phyloP scores from a whole-genome alignment of 2,329 filamentous ascomycete species.

The Pseudocercospora eumusae region DNA sequence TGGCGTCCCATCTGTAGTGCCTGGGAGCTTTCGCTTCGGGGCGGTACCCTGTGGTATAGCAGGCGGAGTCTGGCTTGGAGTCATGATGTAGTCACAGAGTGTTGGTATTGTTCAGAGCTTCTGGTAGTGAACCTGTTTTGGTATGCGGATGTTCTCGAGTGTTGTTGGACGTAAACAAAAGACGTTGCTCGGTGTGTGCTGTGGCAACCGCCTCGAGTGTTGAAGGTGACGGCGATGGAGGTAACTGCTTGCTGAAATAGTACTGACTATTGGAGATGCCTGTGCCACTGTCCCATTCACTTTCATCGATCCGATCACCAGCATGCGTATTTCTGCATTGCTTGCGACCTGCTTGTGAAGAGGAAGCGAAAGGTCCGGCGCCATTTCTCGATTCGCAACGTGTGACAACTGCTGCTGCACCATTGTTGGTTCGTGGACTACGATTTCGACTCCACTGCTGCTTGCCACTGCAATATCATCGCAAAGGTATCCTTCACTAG shows the following conservation, averaged over 20 bases:
- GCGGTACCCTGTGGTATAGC: neutral
- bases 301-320: neutral
- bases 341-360: neutral
- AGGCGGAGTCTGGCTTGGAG: neutral
- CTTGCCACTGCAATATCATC: neutral
- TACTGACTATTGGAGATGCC: neutral
- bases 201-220: slow-evolving; percentile 3
- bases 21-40: neutral
- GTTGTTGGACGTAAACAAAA: neutral
- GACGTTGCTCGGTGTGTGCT: neutral
- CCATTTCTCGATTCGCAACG: neutral
- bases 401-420: neutral
- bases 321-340: neutral
- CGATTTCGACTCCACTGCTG: neutral
- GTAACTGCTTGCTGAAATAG: neutral
- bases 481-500: neutral
- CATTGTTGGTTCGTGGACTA: neutral
- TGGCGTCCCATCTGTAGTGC: neutral
- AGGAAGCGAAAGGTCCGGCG: neutral
- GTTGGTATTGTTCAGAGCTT: neutral
- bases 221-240: neutral
- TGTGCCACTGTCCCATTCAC: neutral
- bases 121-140: neutral
- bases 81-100: neutral
- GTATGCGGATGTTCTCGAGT: neutral